These are phyloP conservation scores for Hemileia vastatrix DNA, from an alignment of 1,284 basidiomycete species.

Conservation along the genomic window DNA sequence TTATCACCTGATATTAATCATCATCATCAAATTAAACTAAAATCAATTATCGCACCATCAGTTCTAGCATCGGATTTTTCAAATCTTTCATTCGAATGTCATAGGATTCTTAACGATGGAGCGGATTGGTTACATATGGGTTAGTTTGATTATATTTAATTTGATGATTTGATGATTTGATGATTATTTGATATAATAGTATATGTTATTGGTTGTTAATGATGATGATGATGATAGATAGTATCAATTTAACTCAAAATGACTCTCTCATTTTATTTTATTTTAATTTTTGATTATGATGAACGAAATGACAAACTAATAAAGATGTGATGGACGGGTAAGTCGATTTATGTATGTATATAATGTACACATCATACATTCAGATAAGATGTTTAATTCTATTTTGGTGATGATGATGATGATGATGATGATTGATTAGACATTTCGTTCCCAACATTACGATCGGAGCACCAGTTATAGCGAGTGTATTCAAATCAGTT, in stretches of 20 bases:
- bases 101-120: conserved; percentile 79
- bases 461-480: conserved; percentile 82
- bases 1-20: no score
- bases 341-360: conserved; percentile 25
- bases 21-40: no score
- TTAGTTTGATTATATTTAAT: conserved; percentile 44
- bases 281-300: no score
- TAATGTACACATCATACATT: neutral
- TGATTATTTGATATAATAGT: no score
- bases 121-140: conserved; percentile 97
- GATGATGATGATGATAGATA: no score
- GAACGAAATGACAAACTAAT: no score
- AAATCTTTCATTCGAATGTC: conserved; percentile 79
- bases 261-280: neutral
- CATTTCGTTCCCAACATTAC: conserved; percentile 99
- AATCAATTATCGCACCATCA: conserved; percentile 34
- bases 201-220: no score
- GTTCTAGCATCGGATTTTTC: conserved; percentile 68
- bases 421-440: conserved; percentile 47
- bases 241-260: no score
- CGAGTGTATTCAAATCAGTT: conserved; percentile 75
- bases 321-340: conserved; percentile 69
- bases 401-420: neutral
- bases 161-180: neutral
- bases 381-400: neutral